These are phyloP conservation scores for Globisporangium alternatum DNA, from an alignment of 352 stramenopile species.

Conservation along the genomic window DNA sequence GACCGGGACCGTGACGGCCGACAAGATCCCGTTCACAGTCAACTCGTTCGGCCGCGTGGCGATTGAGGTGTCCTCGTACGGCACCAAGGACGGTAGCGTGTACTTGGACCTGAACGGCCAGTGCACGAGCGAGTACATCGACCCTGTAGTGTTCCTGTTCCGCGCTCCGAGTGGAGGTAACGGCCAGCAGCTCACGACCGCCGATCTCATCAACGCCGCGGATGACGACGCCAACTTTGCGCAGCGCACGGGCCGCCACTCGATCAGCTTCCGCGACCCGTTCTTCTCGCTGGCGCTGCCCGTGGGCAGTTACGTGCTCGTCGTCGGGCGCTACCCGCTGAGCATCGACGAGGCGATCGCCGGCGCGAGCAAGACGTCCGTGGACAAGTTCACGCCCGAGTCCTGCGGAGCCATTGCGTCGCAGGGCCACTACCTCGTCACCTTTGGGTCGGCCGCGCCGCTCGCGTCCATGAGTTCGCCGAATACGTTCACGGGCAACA, in stretches of 20 bases:
- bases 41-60: slow-evolving; percentile 45
- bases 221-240: slow-evolving; percentile 69
- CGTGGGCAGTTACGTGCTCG: slow-evolving; percentile 48
- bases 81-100: slow-evolving; percentile 25
- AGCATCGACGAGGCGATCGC: slow-evolving; percentile 52
- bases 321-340: slow-evolving; percentile 65
- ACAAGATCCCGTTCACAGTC: slow-evolving; percentile 58
- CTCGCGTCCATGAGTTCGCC: slow-evolving; percentile 35
- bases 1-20: slow-evolving; percentile 39
- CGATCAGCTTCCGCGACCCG: slow-evolving; percentile 71
- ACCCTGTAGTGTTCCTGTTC: slow-evolving; percentile 62
- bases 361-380: slow-evolving; percentile 25
- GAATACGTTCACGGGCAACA: slow-evolving; percentile 37
- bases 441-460: slow-evolving; percentile 34
- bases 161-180: slow-evolving; percentile 17
- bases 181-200: slow-evolving; percentile 23
- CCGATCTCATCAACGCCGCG: slow-evolving; percentile 45
- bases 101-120: slow-evolving; percentile 66
- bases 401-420: slow-evolving; percentile 37
- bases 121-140: slow-evolving; percentile 64
- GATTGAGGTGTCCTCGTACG: slow-evolving; percentile 62
- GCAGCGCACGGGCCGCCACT: slow-evolving; percentile 38
- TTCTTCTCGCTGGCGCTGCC: slow-evolving; percentile 61
- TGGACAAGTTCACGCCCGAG: slow-evolving; percentile 44
- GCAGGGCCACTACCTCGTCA: slow-evolving; percentile 55